Evolutionary conservation across 2,329 filamentous ascomycete genomes (phyloP), one percentile per base, ranked within the genome.

Genomic region (Geoglossum cookeanum): DNA sequence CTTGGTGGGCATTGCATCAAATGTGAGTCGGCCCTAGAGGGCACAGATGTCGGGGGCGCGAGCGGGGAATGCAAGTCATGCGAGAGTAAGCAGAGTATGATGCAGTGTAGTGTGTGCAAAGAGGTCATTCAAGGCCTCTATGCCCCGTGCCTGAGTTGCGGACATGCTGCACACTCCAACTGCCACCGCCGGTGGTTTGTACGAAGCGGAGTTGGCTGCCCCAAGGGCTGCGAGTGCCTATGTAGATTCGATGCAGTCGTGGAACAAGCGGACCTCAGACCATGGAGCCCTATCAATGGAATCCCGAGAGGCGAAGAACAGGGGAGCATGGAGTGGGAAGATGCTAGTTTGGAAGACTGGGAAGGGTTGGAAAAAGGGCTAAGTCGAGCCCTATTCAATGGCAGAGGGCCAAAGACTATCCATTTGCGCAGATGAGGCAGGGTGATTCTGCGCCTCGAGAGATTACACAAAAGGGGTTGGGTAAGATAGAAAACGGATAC

Each of bases 1-100:
- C 66, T 75, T 51, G 69, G 71, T 59, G 66, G 68, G 6, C 71
- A 72, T 59, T 75, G 73, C 60, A 64, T 63, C 1, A 64, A 62
- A 32, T 74, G 72, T 57, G 70, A 71, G 5, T 64, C 67, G 55
- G 62, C 67, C 39, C 62, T 71, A 33, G 58, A 61, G 49, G 47
- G 42, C 55, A 59, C 58, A 35, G 29, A 59, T 60, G 30, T 17
- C 2, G 59, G 53, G 37, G 60, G 58, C 4, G 60, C 62, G n/a
- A 62, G 61, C 49, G 62, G 61, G 1, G 59, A 62, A 29, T 66
- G 64, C 51, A 58, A 57, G 48, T 53, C 53, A 17, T 65, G 64
- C 49, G 63, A 64, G 48, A 57, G 60, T 27, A 59, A 60, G 49
- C 62, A 63, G 44, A 58, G 60, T 7, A 62, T 60, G 22, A 62